These are phyloP conservation scores for Fusarium succisae DNA, from an alignment of 2,329 filamentous ascomycete genomes.

Conservation along the genomic window DNA sequence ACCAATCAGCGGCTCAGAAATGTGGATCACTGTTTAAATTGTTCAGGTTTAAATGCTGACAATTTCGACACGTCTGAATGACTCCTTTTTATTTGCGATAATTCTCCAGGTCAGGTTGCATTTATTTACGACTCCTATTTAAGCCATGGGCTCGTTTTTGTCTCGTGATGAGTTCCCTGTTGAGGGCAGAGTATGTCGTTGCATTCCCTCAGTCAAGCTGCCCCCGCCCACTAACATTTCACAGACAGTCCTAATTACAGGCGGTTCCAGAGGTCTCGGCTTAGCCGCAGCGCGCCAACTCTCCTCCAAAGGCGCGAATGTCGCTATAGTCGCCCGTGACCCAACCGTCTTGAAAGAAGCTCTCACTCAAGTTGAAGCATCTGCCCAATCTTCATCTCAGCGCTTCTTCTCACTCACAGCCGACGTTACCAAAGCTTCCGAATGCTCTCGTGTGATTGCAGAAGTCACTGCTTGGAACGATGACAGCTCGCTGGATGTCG, in stretches of 20 bases:
- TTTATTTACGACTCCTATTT: accelerated
- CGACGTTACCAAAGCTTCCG: constrained; percentile 7
- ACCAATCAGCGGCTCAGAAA: neutral
- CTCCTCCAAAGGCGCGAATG: constrained; percentile 16
- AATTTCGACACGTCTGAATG: neutral
- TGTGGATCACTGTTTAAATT: constrained; percentile 5
- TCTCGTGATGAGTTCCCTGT: constrained; percentile 19
- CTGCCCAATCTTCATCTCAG: constrained; percentile 2
- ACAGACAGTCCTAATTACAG: constrained; percentile 26
- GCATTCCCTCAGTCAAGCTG: neutral
- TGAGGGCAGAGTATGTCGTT: neutral
- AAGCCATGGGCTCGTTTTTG: constrained; percentile 4
- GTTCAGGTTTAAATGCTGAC: constrained; percentile 10
- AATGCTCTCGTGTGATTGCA: constrained; percentile 18
- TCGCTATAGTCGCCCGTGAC: constrained; percentile 20
- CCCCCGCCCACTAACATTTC: neutral
- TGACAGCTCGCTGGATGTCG: neutral
- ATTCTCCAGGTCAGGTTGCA: neutral
- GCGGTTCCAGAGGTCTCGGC: constrained; percentile 25
- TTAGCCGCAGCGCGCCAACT: constrained; percentile 26
- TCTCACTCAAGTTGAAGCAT: constrained; percentile 8
- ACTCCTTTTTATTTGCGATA: neutral
- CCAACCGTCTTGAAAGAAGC: constrained; percentile 1
- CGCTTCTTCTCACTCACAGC: constrained; percentile 18
- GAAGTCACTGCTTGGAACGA: constrained; percentile 22